phyloP scores from a whole-genome alignment of 495 filamentous ascomycete species.

The Darksidea phi region DNA sequence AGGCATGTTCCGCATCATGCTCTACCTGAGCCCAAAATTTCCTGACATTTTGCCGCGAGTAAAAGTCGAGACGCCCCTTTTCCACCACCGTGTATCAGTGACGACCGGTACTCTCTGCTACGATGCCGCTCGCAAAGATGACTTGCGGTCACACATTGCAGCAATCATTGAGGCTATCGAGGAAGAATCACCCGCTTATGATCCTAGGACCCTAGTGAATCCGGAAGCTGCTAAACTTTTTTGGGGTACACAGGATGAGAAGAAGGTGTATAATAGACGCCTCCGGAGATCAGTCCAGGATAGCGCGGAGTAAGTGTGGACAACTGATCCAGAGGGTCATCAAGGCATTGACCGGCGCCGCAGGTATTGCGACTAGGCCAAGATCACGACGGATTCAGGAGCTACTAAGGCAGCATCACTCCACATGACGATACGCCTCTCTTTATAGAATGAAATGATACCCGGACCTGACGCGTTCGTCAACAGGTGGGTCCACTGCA shows the following conservation, averaged over 20 bases:
- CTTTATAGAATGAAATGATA: conserved; percentile 2
- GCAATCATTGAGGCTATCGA: conserved; percentile 81
- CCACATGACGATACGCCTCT: neutral
- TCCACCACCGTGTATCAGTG: conserved; percentile 80
- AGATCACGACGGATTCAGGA: neutral
- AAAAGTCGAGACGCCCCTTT: conserved; percentile 75
- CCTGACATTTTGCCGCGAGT: conserved; percentile 89
- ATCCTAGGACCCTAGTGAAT: conserved; percentile 85
- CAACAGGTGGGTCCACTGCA: neutral
- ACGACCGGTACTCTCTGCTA: conserved; percentile 79
- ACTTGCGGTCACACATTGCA: conserved; percentile 80
- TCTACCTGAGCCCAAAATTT: conserved; percentile 83
- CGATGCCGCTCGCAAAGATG: conserved; percentile 68
- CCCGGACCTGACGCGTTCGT: neutral
- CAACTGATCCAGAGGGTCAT: neutral
- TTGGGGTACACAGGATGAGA: conserved; percentile 78
- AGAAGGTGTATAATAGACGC: conserved; percentile 78
- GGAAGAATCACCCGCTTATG: conserved; percentile 82
- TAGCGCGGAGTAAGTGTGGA: conserved; percentile 51
- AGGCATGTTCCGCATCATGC: conserved; percentile 69
- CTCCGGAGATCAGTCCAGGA: conserved; percentile 62
- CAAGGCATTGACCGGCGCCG: neutral
- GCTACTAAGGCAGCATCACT: neutral
- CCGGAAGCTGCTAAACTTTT: conserved; percentile 81
- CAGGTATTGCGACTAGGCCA: neutral